phyloP scores from a whole-genome alignment of 768 basidiomycete genomes.

The Collybia sp. region DNA sequence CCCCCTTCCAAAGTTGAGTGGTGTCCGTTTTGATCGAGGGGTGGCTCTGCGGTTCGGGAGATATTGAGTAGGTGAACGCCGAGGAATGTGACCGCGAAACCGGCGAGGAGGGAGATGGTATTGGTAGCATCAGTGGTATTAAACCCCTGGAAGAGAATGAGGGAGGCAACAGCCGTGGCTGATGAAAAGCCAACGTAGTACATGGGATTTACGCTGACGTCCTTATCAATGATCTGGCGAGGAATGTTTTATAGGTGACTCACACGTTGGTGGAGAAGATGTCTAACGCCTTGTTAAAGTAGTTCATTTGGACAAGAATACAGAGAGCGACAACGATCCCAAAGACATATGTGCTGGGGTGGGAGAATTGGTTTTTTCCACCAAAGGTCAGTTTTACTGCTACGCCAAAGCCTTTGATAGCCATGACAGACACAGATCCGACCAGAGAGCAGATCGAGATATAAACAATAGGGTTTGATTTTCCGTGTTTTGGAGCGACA shows the following conservation, averaged over 20 bases:
- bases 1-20: slow-evolving; percentile 61
- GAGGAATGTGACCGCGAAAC: slow-evolving; percentile 90
- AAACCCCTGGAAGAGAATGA: slow-evolving; percentile 97
- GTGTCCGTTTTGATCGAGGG: slow-evolving; percentile 30
- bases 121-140: slow-evolving; percentile 82
- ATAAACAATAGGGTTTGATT: slow-evolving; percentile 85
- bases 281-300: slow-evolving; percentile 97
- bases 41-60: slow-evolving; percentile 54
- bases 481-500: slow-evolving; percentile 82
- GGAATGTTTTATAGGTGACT: slow-evolving; percentile 24
- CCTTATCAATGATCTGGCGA: background rate
- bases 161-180: slow-evolving; percentile 87
- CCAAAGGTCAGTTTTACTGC: slow-evolving; percentile 91
- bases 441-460: slow-evolving; percentile 95
- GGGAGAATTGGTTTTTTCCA: slow-evolving; percentile 93
- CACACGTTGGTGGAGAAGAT: slow-evolving; percentile 98
- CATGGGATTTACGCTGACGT: slow-evolving; percentile 85
- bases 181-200: slow-evolving; percentile 98
- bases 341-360: slow-evolving; percentile 96
- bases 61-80: slow-evolving; percentile 94
- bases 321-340: slow-evolving; percentile 76
- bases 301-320: slow-evolving; percentile 92
- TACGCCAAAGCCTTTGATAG: slow-evolving; percentile 96
- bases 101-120: slow-evolving; percentile 82
- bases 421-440: slow-evolving; percentile 97